Conservation (phyloP, 495 filamentous ascomycete genomes). For the Apiosordaria backusii region DNA sequence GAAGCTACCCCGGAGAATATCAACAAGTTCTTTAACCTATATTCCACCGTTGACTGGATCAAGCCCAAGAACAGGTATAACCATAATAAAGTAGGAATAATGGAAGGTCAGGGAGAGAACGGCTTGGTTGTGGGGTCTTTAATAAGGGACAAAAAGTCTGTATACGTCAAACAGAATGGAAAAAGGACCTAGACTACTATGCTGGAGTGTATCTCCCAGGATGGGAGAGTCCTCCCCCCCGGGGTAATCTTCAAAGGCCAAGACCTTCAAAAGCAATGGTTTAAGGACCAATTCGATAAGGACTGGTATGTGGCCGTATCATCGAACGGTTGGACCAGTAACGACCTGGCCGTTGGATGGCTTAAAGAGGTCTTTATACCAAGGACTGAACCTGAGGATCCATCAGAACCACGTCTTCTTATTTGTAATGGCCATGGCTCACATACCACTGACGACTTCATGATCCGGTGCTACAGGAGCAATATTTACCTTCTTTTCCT, state of each 20-base stretch:
- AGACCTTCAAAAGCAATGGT: slow-evolving; percentile 19
- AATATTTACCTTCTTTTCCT: slow-evolving; percentile 15
- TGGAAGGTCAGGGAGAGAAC: slow-evolving; percentile 10
- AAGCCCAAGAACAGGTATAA: slow-evolving; percentile 6
- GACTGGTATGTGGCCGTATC: slow-evolving; percentile 5
- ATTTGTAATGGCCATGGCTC: slow-evolving; percentile 29
- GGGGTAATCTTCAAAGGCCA: slow-evolving; percentile 15
- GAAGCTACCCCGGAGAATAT: slow-evolving; percentile 1
- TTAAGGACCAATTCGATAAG: background rate
- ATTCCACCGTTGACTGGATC: slow-evolving; percentile 11
- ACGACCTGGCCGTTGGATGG: slow-evolving; percentile 10
- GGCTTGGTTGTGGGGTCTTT: slow-evolving; percentile 11
- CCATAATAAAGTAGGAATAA: slow-evolving; percentile 11
- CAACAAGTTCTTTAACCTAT: slow-evolving; percentile 10
- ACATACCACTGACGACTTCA: slow-evolving; percentile 18
- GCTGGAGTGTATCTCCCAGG: slow-evolving; percentile 15
- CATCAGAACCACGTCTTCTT: slow-evolving; percentile 22
- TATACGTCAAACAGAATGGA: background rate
- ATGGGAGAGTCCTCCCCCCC: slow-evolving; percentile 1
- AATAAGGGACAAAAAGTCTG: background rate
- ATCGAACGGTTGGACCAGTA: slow-evolving; percentile 17
- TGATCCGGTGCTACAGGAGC: slow-evolving; percentile 9
- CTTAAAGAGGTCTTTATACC: slow-evolving; percentile 19
- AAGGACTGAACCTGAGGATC: slow-evolving; percentile 10
- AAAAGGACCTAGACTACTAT: slow-evolving; percentile 7